Evolutionary conservation across 768 basidiomycete species (phyloP), one percentile per base, ranked within the genome.

Genomic region (Rhodocollybia butyracea): DNA sequence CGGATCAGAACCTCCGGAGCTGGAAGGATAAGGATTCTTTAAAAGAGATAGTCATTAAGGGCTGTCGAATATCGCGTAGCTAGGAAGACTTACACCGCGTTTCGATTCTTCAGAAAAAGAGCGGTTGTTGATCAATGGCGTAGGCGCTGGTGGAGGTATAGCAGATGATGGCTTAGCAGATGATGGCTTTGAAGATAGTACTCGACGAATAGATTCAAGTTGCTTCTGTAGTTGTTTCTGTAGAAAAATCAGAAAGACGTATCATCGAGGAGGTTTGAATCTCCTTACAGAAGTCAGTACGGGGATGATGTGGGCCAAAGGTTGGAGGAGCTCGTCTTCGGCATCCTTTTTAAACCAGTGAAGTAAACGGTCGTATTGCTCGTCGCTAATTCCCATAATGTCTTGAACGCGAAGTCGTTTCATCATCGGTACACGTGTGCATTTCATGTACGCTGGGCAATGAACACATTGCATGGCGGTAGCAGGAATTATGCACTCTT

Each of bases 371-470:
- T 38, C 48, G n/a, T 50, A 50, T 22, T 50, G 48, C n/a, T 50
- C 31, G 24, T 50, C 48, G 21, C 31, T 24, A 17, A 50, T 38
- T 5, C 38, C 21, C 48, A 50, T 50, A 4, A 50, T 38, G 8
- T 50, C 48, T 21, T 24, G 17, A n/a, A 50, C 48, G 2, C 48
- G 30, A 10, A 50, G 48, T 22, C 13, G 7, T 22, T 50, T 50
- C 32, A 50, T 31, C 24, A 24, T 26, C 7, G 48, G 48, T 13
- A 50, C 48, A 3, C 48, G 48, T 3, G 30, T 38, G 34, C 48
- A 50, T 36, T 50, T 50, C 12, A 50, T 24, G 32, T 50, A 50
- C 31, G 48, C 21, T 22, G 48, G 48, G 21, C 48, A 50, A 26
- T 36, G 34, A 13, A n/a, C 48, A 15, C 48, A 50, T 26, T 50